phyloP scores from a whole-genome alignment of 768 basidiomycete genomes.

The Podaxis sp. region DNA sequence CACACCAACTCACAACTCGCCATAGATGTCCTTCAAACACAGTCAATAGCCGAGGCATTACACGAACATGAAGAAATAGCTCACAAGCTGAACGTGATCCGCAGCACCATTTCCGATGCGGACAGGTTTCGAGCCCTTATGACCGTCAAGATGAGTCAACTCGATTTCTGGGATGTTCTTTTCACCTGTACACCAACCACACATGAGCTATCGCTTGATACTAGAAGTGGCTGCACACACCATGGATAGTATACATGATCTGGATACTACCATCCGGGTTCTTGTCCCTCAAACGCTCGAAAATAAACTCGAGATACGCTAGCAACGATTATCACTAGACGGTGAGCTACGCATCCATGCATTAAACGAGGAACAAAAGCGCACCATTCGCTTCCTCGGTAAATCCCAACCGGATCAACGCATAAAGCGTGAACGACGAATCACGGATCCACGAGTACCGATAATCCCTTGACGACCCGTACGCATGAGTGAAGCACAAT shows the following conservation, averaged over 20 bases:
- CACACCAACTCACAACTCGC: constrained; percentile 66
- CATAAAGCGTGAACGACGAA: constrained; percentile 93
- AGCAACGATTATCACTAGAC: neutral
- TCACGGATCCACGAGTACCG: constrained; percentile 92
- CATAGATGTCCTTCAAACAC: constrained; percentile 85
- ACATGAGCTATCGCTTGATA: neutral
- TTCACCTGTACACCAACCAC: constrained; percentile 41
- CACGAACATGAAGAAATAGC: constrained; percentile 11
- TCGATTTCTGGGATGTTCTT: constrained; percentile 86
- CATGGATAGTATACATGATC: constrained; percentile 98
- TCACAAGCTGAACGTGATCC: constrained; percentile 85
- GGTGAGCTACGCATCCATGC: neutral
- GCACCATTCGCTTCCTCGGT: constrained; percentile 89
- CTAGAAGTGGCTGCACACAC: constrained; percentile 30
- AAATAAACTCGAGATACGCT: constrained; percentile 93
- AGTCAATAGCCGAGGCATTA: constrained; percentile 3
- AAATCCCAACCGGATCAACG: constrained; percentile 90
- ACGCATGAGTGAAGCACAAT: neutral
- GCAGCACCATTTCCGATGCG: constrained; percentile 96
- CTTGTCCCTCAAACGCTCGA: constrained; percentile 76
- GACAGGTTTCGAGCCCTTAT: constrained; percentile 83
- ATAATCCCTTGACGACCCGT: constrained; percentile 52
- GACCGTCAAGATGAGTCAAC: constrained; percentile 83
- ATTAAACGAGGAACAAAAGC: constrained; percentile 18
- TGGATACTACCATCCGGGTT: constrained; percentile 91